Base-by-base conservation (phyloP, 2,329 filamentous ascomycete species). In the Orbilia ellipsospora region DNA sequence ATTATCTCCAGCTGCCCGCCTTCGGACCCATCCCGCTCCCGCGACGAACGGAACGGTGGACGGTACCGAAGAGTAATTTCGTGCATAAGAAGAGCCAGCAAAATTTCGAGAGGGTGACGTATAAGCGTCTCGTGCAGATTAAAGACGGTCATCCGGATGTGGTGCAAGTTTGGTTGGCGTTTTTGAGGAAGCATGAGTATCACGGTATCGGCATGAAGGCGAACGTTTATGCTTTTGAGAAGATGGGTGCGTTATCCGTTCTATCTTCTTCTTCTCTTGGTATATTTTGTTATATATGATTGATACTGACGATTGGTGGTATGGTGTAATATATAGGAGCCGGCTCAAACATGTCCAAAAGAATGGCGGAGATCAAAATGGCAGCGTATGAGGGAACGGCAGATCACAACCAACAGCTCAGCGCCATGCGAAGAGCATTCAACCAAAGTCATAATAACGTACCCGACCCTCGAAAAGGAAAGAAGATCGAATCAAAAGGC, bases 181-280 rank as follows among this genome's bases (percentile, higher is more conserved):
- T 96, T 81, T 82, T 99, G 81, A 88, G 92, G 81, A 96, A 96
- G 83, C 91, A 97, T 81, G 92, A 93, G 50, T 96, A 95, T 82
- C 92, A 96, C 79, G 95, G 95, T n/a, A 90, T 98, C 48, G 95
- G 95, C 80, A 96, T 99, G 93, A 99, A 99, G 87, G 95, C 95
- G 63, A 97, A 99, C 82, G 88, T 98, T 59, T 99, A 92, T 89
- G 92, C 97, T 81, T 94, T 92, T 83, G 89, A 91, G 80, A 87
- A 87, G 69, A 81, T 94, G 73, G 90, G 91, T 91, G 86, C 77
- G 83, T 77, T 48, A 36, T 48, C 10, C 31, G 8, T 36, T 36
- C 31, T 23, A 36, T 6, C 8, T 36, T 10, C 5, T 57, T 45
- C 18, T 44, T 23, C 10, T 55, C 18, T 10, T 15, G 10, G 45